Conservation (phyloP, 305 asterid genomes). For the Striga hermonthica region DNA sequence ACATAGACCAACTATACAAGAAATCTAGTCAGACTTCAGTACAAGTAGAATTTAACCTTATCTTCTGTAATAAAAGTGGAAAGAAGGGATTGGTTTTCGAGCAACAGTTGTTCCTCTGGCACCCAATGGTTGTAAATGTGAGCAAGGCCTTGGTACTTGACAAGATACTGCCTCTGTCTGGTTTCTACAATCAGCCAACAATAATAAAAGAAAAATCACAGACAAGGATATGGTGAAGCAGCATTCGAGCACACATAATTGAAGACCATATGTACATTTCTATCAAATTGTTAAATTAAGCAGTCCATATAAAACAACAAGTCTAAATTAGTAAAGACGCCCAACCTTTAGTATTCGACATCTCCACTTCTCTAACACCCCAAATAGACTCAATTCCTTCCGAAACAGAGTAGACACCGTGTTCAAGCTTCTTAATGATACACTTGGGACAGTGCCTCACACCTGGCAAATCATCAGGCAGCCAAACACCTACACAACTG, state of each 20-base stretch:
- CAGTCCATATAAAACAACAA: no score
- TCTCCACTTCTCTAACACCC: conserved; percentile 16
- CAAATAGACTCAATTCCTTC: conserved; percentile 21
- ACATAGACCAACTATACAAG: neutral
- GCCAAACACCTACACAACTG: neutral
- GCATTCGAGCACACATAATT: neutral
- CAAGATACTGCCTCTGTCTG: conserved; percentile 15
- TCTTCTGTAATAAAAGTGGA: neutral
- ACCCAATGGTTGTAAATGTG: conserved; percentile 16
- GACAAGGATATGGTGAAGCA: conserved; percentile 2
- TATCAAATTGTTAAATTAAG: no score
- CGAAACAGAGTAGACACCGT: conserved; percentile 5
- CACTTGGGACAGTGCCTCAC: conserved; percentile 6
- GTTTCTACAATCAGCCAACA: conserved; percentile 3
- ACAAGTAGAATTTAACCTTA: conserved; percentile 7
- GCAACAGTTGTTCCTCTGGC: neutral
- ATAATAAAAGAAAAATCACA: neutral
- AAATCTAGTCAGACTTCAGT: neutral
- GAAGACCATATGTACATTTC: neutral
- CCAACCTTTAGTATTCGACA: conserved; percentile 5
- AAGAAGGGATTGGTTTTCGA: conserved; percentile 2
- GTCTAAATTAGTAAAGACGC: neutral
- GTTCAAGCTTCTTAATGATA: conserved; percentile 11
- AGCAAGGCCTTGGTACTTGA: conserved; percentile 13
- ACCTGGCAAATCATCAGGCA: conserved; percentile 15